phyloP scores from a whole-genome alignment of 331 rosid genomes.

The Arachis monticola region DNA sequence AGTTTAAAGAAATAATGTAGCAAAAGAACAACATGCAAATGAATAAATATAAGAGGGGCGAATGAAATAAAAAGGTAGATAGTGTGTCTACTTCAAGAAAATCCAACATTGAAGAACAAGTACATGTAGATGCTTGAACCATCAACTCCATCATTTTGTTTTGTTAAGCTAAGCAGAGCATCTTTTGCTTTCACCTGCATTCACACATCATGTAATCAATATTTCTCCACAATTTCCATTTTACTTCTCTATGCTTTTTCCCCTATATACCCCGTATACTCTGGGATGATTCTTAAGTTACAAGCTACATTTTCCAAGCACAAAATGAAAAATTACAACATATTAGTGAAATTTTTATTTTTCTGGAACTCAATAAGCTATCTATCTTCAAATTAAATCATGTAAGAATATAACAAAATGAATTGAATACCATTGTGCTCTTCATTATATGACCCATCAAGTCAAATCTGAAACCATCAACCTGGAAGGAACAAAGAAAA shows the following conservation, averaged over 20 bases:
- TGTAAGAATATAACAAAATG: constrained; percentile 33
- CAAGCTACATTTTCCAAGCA: constrained; percentile 7
- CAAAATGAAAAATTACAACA: constrained; percentile 16
- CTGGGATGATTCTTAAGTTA: constrained; percentile 15
- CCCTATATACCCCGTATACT: not conserved
- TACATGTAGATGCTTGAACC: constrained; percentile 93
- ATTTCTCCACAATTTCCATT: not conserved
- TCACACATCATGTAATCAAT: constrained; percentile 41
- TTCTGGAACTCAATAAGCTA: constrained; percentile 21
- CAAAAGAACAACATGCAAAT: constrained; percentile 12
- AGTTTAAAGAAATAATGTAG: constrained; percentile 16
- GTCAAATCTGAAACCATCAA: constrained; percentile 97
- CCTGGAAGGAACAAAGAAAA: constrained; percentile 51
- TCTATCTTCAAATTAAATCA: constrained; percentile 11
- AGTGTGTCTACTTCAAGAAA: constrained; percentile 37
- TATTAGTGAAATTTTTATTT: constrained; percentile 14
- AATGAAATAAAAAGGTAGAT: constrained; percentile 38
- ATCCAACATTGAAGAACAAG: constrained; percentile 43
- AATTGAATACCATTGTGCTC: constrained; percentile 81
- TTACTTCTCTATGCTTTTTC: not conserved
- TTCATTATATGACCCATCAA: constrained; percentile 98
- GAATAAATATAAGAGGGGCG: constrained; percentile 22
- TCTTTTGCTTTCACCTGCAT: constrained; percentile 73
- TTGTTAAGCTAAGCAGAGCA: constrained; percentile 60
- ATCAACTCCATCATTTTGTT: constrained; percentile 75